phyloP scores from a whole-genome alignment of 2,329 filamentous ascomycete species.

The Clonostachys chloroleuca region DNA sequence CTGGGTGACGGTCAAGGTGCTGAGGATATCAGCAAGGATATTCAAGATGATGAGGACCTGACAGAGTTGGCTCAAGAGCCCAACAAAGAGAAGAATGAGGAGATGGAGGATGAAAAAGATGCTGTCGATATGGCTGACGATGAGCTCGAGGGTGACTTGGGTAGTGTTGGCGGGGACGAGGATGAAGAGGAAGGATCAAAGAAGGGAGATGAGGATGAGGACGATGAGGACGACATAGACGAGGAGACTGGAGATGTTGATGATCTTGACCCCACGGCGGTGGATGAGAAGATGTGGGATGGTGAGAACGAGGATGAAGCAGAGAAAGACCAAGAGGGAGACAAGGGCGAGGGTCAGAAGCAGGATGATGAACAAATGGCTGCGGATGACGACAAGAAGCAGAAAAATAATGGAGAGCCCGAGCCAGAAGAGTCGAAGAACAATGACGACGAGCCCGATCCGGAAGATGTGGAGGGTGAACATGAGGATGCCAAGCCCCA shows the following conservation, averaged over 20 bases:
- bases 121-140: conserved; percentile 91
- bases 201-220: conserved; percentile 58
- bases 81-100: conserved; percentile 58
- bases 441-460: conserved; percentile 36
- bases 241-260: conserved; percentile 90
- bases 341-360: conserved; percentile 67
- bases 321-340: conserved; percentile 76
- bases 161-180: conserved; percentile 57
- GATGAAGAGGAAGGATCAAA: conserved; percentile 57
- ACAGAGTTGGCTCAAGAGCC: conserved; percentile 85
- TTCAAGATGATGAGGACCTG: conserved; percentile 88
- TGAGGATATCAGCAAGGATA: conserved; percentile 97
- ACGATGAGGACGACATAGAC: conserved; percentile 73
- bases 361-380: conserved; percentile 55
- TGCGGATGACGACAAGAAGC: conserved; percentile 26
- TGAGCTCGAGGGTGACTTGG: conserved; percentile 83
- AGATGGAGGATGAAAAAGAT: conserved; percentile 77
- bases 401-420: conserved; percentile 24
- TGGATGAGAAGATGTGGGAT: conserved; percentile 99
- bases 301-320: conserved; percentile 74
- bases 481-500: conserved; percentile 50
- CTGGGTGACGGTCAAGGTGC: conserved; percentile 92
- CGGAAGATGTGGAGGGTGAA: conserved; percentile 57
- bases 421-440: conserved; percentile 43
- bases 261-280: conserved; percentile 80